Evolutionary conservation across 768 basidiomycete genomes (phyloP), one percentile per base, ranked within the genome.

Genomic region (Chiua virens): DNA sequence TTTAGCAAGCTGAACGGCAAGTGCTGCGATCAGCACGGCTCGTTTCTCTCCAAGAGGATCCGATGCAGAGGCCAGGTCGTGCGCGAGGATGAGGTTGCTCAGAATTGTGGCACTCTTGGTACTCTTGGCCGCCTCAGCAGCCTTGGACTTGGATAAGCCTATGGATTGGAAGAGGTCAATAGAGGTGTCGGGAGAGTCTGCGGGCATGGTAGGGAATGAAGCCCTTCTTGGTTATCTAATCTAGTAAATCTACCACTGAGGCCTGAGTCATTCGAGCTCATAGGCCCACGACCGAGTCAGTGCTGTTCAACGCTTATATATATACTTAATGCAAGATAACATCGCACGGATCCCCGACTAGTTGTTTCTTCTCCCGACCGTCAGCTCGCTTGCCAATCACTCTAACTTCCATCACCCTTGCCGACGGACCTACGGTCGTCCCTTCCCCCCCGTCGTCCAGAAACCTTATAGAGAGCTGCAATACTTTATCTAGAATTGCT

Each of bases 101-200:
- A 95, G 77, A 18, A 85, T 73, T 4, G 77, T 66, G 6, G 91
- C 87, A 62, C 81, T 82, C 74, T 92, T 96, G 4, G 86, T 74
- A 52, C 79, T 87, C 66, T 92, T 90, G 32, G 85, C 82, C 5
- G 89, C 87, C 61, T 97, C 92, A 10, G 79, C 78, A 1, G 94
- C 89, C 66, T 92, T 91, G 46, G 86, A 72, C 52, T 82, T 77
- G 37, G 85, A 75, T 39, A 97, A 74, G 22, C 90, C 91, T 50
- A 93, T 85, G 34, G 84, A 79, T 65, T 84, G 80, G 75, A 95
- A 93, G 34, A 87, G 74, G 18, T 68, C 23, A 38, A 49, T 44
- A 30, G 35, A 53, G n/a, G 40, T 20, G 20, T 61, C 60, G 11
- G 48, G 20, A 22, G 50, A 18, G 18, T 51, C 55, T n/a, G 46